phyloP scores from a whole-genome alignment of 148 eudicot genomes.

The Vaccinium macrocarpon region DNA sequence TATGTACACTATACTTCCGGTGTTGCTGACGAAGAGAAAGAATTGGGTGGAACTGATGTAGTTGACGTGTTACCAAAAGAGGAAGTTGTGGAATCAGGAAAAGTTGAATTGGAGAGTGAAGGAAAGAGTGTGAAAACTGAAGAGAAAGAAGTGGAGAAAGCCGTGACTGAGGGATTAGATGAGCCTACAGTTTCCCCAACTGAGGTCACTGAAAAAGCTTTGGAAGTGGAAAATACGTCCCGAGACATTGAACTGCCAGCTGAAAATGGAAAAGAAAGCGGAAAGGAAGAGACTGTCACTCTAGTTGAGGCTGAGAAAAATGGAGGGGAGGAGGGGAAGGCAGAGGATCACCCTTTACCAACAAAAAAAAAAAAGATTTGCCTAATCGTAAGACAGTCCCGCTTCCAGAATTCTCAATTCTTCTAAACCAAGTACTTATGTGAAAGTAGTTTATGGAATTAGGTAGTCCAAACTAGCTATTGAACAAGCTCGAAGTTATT shows the following conservation, averaged over 20 bases:
- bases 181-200: slow-evolving; percentile 20
- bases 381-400: too few species aligned
- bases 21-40: slow-evolving; percentile 21
- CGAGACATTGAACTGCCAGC: slow-evolving; percentile 45
- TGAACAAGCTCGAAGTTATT: background rate
- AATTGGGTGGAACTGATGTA: background rate
- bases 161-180: slow-evolving; percentile 27
- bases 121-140: slow-evolving; percentile 9
- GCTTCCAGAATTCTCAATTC: too few species aligned
- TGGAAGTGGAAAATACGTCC: slow-evolving; percentile 33
- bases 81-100: slow-evolving; percentile 6
- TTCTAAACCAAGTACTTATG: too few species aligned
- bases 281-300: slow-evolving; percentile 20
- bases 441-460: background rate
- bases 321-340: slow-evolving; percentile 29
- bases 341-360: too few species aligned
- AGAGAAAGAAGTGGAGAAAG: slow-evolving; percentile 29
- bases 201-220: slow-evolving; percentile 34
- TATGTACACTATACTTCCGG: background rate
- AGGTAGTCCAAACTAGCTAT: background rate
- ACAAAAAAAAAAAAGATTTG: too few species aligned
- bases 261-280: slow-evolving; percentile 22
- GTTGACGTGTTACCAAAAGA: slow-evolving; percentile 18
- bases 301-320: slow-evolving; percentile 32
- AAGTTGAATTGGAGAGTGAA: slow-evolving; percentile 6